phyloP scores from a whole-genome alignment of 495 filamentous ascomycete species.

The Xylaria palmicola region DNA sequence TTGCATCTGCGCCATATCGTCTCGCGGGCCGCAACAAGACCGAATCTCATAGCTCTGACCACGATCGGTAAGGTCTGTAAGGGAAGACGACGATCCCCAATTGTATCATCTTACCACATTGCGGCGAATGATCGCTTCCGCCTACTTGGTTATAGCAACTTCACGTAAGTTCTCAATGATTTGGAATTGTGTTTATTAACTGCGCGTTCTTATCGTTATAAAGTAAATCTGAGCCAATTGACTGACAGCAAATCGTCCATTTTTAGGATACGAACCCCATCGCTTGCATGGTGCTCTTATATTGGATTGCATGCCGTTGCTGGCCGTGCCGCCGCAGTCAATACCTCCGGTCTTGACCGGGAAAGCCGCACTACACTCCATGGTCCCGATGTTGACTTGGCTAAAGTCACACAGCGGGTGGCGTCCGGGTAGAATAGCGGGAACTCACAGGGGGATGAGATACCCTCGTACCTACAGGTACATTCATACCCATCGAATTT shows the following conservation, averaged over 20 bases:
- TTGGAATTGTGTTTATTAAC: slow-evolving; percentile 12
- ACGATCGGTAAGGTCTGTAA: not conserved
- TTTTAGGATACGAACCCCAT: not conserved
- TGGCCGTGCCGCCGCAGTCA: slow-evolving; percentile 4
- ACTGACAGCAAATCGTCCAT: slow-evolving; percentile 7
- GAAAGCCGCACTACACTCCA: not conserved
- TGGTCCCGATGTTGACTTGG: not conserved
- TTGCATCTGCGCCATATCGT: not conserved
- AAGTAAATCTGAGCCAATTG: slow-evolving; percentile 2
- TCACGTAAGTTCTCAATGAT: slow-evolving; percentile 13
- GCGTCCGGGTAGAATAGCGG: slow-evolving; percentile 6
- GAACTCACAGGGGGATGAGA: not conserved
- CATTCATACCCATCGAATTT: slow-evolving; percentile 6
- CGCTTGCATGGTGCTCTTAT: slow-evolving; percentile 2
- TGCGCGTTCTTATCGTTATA: slow-evolving; percentile 3
- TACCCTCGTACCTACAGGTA: slow-evolving; percentile 1
- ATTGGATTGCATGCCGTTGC: slow-evolving; percentile 7
- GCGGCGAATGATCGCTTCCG: not conserved
- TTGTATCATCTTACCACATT: slow-evolving; percentile 2
- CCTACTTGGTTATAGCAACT: not conserved
- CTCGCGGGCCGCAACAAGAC: not conserved
- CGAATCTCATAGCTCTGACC: not conserved
- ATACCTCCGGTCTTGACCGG: slow-evolving; percentile 7
- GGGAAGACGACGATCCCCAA: not conserved
- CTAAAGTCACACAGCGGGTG: slow-evolving; percentile 9